Evolutionary conservation across 306 rosid species (phyloP).

Genomic region (Cucumis sativus): DNA sequence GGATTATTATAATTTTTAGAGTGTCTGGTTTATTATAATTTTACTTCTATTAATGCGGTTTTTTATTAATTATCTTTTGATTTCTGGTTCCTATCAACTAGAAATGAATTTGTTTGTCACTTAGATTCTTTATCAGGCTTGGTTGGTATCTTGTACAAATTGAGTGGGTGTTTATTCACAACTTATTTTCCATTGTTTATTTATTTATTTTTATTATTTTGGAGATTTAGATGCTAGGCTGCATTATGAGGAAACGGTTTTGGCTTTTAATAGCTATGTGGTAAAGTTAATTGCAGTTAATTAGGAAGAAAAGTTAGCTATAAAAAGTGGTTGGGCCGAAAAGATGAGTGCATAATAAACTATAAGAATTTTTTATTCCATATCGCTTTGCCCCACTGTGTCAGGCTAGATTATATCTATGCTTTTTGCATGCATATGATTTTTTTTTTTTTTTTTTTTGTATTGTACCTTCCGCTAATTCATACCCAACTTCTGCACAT

Average conservation of each 20-base stretch:
- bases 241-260: background rate
- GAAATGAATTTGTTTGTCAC: background rate
- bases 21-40: background rate
- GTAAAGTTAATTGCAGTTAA: background rate
- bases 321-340: background rate
- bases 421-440: background rate
- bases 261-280: background rate
- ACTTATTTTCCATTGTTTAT: background rate
- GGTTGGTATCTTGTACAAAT: background rate
- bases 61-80: background rate
- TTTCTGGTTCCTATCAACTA: background rate
- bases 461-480: background rate
- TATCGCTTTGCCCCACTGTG: background rate
- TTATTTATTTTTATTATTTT: background rate
- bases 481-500: background rate
- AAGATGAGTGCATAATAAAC: background rate
- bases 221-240: background rate
- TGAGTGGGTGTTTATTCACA: background rate
- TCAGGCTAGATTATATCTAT: background rate
- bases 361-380: background rate
- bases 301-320: background rate
- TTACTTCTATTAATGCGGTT: background rate
- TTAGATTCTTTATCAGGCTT: background rate
- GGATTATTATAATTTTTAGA: background rate
- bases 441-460: background rate